Base-by-base conservation (phyloP, 176 grass and related monocot species). In the Thinopyrum elongatum region DNA sequence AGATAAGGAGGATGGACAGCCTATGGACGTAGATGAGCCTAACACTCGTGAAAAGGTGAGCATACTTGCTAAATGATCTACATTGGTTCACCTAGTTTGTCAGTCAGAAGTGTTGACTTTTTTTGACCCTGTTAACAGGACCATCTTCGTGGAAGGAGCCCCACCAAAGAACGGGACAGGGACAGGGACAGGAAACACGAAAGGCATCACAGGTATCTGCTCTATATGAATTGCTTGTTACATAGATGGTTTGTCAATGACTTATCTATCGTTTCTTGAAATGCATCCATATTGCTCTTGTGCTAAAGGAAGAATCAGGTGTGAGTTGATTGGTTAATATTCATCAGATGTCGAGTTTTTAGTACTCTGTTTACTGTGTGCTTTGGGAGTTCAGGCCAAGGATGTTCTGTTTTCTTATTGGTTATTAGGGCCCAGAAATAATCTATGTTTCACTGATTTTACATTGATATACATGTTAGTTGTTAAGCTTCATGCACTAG, bases 81-180 rank as follows among this genome's bases (percentile, higher is more conserved):
- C 27, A 57, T 7, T 66, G 6, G 21, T 34, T 11, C 16, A 15
- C 33, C 53, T 65, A 61, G 8, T 89, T 79, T 70, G 34, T 79
- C 28, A 4, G 29, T 7, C n/a, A 21, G 16, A n/a, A 36, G 27
- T 84, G 59, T 19, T 87, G 12, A 85, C 64, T 82, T 67, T 11
- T 3, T 28, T 58, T 84, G 19, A n/a, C 10, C 10, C 7, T 79
- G 61, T 76, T 82, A 61, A 33, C 80, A 99, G 92, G 94, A 88
- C 36, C 78, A 90, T 57, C 83, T 94, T 85, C 90, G 66, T 83
- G 97, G 97, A 80, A 89, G 94, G 65, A 99, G 90, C 67, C 92
- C 88, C n/a, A 69, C 77, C 27, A 90, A 85, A 81, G 96, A 95
- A 49, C 79, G 88, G 46, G 97, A 95, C 25, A 70, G 84, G 15